These are phyloP conservation scores for Aspergillus felis DNA, from an alignment of 2,329 filamentous ascomycete genomes.

Conservation along the genomic window DNA sequence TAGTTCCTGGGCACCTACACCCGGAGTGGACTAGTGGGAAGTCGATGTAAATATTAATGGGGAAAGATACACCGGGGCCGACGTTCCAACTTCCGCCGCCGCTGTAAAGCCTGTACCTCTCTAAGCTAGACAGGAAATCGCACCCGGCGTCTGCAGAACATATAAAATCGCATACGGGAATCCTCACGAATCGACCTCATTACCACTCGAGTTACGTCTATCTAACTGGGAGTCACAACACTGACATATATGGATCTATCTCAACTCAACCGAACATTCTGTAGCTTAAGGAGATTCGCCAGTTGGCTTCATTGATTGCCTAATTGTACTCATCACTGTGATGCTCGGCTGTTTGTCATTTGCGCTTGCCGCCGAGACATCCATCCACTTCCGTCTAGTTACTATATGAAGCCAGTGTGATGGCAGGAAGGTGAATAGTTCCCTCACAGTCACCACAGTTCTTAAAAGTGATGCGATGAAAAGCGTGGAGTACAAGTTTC, in stretches of 20 bases:
- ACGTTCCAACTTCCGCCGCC: background rate
- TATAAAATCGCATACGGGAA: background rate
- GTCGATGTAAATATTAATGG: background rate
- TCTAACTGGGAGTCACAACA: background rate
- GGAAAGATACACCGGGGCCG: conserved; percentile 19
- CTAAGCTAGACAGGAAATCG: background rate
- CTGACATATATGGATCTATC: background rate
- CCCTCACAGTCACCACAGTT: background rate
- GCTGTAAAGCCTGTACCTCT: background rate
- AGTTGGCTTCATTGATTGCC: background rate
- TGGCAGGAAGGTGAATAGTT: background rate
- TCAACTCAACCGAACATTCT: background rate
- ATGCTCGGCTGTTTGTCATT: background rate
- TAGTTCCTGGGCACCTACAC: too few relatives aligned
- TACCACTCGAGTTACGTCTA: background rate
- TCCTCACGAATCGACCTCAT: background rate
- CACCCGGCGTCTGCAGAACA: background rate
- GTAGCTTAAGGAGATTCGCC: background rate
- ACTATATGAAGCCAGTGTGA: background rate
- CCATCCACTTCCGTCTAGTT: background rate
- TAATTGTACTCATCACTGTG: background rate
- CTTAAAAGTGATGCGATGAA: background rate
- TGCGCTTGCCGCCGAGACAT: background rate
- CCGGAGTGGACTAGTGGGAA: background rate
- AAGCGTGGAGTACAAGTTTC: background rate